Evolutionary conservation across 2,329 filamentous ascomycete species (phyloP).

Genomic region (Colletotrichum abscissum): DNA sequence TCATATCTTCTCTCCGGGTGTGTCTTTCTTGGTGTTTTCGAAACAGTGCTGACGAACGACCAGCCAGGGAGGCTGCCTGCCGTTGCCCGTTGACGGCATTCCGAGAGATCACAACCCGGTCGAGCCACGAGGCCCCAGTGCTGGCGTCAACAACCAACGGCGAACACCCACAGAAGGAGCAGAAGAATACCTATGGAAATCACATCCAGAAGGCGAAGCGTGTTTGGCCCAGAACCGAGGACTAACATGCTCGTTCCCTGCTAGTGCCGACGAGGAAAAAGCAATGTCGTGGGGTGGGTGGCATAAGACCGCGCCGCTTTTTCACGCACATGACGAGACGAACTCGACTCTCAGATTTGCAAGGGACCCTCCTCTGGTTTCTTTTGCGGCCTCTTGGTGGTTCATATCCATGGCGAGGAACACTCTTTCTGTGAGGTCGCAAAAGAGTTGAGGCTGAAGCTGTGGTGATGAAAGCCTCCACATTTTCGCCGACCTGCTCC

Average conservation of each 20-base stretch:
- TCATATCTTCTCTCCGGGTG: not conserved
- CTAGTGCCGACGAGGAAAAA: constrained; percentile 28
- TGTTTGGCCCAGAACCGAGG: constrained; percentile 26
- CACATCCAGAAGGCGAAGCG: not conserved
- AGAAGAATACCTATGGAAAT: not conserved
- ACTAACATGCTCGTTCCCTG: constrained; percentile 27
- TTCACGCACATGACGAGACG: constrained; percentile 16
- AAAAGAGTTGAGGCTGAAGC: constrained; percentile 33
- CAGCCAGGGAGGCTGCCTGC: not conserved
- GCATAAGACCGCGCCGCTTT: constrained; percentile 16
- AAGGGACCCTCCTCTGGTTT: constrained; percentile 2
- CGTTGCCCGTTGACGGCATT: not conserved
- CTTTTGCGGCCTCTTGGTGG: constrained; percentile 3
- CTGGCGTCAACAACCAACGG: not conserved
- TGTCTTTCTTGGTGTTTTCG: not conserved
- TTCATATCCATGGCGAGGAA: not conserved
- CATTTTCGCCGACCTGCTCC: not conserved
- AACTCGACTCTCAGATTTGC: constrained; percentile 2
- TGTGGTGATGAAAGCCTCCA: constrained; percentile 13
- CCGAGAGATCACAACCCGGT: not conserved
- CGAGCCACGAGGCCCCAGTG: not conserved
- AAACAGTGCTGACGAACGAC: not conserved
- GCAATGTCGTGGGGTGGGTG: constrained; percentile 26
- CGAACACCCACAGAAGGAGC: not conserved
- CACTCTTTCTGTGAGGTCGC: constrained; percentile 14